Conservation (phyloP, 2,329 filamentous ascomycete genomes). For the Akanthomyces lecanii region DNA sequence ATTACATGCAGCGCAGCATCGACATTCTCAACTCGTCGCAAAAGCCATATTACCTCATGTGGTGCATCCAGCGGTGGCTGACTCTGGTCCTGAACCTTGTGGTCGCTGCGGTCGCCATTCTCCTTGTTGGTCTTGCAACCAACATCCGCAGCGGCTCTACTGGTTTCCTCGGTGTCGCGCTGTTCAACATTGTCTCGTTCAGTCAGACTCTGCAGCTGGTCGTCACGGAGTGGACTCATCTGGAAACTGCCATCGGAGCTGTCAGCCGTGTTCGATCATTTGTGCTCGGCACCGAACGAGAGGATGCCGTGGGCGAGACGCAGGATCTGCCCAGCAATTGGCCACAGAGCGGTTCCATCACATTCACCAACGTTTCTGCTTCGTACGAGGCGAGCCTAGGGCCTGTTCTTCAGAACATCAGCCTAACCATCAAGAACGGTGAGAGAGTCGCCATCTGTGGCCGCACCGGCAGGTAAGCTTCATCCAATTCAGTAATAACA, state of each 20-base stretch:
- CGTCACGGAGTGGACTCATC: constrained; percentile 31
- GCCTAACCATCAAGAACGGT: constrained; percentile 29
- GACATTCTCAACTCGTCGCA: constrained; percentile 32
- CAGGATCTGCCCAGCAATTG: constrained; percentile 23
- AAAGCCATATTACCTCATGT: constrained; percentile 38
- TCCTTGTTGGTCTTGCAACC: constrained; percentile 43
- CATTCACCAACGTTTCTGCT: constrained; percentile 27
- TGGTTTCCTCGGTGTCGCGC: constrained; percentile 26
- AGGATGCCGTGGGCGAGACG: constrained; percentile 22
- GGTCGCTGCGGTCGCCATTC: constrained; percentile 41
- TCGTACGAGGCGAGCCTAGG: constrained; percentile 25
- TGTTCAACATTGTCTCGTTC: constrained; percentile 29
- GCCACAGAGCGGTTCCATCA: constrained; percentile 27
- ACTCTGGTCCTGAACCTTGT: constrained; percentile 43
- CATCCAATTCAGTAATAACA: neutral
- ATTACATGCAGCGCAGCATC: constrained; percentile 22
- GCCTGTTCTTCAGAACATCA: constrained; percentile 29
- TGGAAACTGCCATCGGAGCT: constrained; percentile 28
- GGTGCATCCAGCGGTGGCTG: constrained; percentile 47
- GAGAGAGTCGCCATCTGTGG: constrained; percentile 42
- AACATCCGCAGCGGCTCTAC: constrained; percentile 28
- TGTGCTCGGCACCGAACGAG: constrained; percentile 21
- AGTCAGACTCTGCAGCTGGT: constrained; percentile 27
- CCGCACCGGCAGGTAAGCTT: constrained; percentile 33
- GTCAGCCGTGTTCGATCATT: constrained; percentile 28